These are phyloP conservation scores for Phytophthora litchii DNA, from an alignment of 352 stramenopile species.

Conservation along the genomic window DNA sequence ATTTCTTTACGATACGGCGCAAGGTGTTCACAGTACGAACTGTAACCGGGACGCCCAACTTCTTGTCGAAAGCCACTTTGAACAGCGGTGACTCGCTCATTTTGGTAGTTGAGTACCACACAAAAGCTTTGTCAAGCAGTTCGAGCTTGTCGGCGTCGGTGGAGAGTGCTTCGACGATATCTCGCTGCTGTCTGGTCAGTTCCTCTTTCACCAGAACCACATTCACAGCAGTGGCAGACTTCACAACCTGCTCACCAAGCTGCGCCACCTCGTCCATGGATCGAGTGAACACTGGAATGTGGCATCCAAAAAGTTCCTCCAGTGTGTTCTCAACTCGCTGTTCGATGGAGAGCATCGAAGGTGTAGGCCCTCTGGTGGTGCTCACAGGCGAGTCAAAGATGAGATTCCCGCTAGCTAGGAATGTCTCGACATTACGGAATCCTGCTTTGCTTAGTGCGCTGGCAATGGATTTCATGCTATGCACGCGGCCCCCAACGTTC, in stretches of 20 bases:
- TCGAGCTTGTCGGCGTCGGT: conserved; percentile 30
- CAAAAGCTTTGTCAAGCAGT: conserved; percentile 32
- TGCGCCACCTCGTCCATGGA: conserved; percentile 22
- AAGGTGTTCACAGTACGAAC: conserved; percentile 40
- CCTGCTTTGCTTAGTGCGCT: conserved; percentile 19
- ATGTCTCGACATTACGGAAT: conserved; percentile 33
- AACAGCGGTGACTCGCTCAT: conserved; percentile 45
- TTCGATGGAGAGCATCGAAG: conserved; percentile 16
- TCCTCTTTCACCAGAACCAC: conserved; percentile 35
- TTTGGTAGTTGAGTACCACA: conserved; percentile 41
- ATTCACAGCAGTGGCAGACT: conserved; percentile 31
- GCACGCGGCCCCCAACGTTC: conserved; percentile 34
- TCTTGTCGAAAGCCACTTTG: conserved; percentile 45
- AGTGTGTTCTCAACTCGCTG: conserved; percentile 30
- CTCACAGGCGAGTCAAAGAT: conserved; percentile 15
- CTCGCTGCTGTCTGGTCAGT: conserved; percentile 24
- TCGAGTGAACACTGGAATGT: conserved; percentile 33
- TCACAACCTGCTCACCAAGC: conserved; percentile 8
- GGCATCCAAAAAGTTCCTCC: conserved; percentile 27
- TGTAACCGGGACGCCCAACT: conserved; percentile 31
- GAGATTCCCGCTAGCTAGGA: conserved; percentile 42
- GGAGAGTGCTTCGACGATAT: conserved; percentile 19
- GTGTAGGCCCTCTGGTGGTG: not conserved
- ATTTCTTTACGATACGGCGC: conserved; percentile 36
- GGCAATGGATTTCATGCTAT: conserved; percentile 42